Base-by-base conservation (phyloP, 2,329 filamentous ascomycete genomes). In the Ceratocystis destructans region DNA sequence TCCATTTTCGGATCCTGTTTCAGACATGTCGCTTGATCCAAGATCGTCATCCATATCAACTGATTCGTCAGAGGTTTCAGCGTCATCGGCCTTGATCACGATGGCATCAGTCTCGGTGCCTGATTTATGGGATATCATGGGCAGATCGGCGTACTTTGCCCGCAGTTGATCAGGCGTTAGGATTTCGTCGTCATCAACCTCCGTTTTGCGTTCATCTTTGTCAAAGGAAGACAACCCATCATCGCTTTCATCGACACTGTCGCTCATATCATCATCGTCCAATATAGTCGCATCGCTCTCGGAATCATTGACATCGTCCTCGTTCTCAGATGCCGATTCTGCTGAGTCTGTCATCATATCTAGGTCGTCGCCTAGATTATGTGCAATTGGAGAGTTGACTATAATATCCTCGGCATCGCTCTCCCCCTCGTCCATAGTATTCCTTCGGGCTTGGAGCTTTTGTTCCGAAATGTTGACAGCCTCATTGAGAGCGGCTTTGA, bases 391-490 rank as follows among this genome's bases (percentile, higher is more conserved):
- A 5, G 55, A 37, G 17, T 31, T 59, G 28, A 17, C 28, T 2
- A 37, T n/a, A 10, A 8, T 8, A 2, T 79, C 78, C 12, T 79
- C 75, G 0, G 76, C 77, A 0, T 75, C 73, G 2, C 75, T 70
- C 70, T 85, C 83, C 0, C 82, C 83, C 67, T 83, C 84, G 4
- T 79, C 70, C 46, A 68, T 62, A 1, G 67, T 68, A 50, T 44
- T 64, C 17, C 67, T 20, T n/a, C 84, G 79, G 17, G 85, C 83
- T 70, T 87, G 83, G 0, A 89, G 76, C 71, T 88, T 85, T 70
- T 83, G 82, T 69, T 87, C 87, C 0, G 86, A 89, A 66, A 86
- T 80, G 69, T 86, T 88, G 71, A 89, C 86, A 71, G 85, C 88
- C 76, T 87, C 85, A 71, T 87, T 89, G 71, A 88, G 80, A 62